These are phyloP conservation scores for Meyerozyma carpophila DNA, from an alignment of 1,139 yeast genomes.

Conservation along the genomic window DNA sequence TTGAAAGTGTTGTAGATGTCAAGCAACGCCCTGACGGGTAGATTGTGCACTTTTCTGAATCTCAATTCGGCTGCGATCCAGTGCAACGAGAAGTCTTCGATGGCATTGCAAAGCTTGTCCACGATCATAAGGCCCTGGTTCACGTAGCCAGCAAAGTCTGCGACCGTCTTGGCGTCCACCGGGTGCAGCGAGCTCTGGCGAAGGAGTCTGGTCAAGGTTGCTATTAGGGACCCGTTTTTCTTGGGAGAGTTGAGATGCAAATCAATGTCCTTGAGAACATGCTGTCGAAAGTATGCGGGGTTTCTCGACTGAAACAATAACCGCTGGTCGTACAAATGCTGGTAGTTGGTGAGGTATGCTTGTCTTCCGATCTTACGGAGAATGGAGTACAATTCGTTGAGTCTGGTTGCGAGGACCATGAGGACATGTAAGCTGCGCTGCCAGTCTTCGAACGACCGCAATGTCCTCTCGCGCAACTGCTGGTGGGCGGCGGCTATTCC, in stretches of 20 bases:
- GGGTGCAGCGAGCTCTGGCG: constrained; percentile 39
- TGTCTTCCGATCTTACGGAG: constrained; percentile 42
- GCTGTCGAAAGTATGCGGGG: constrained; percentile 21
- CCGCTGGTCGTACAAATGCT: constrained; percentile 37
- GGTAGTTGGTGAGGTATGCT: constrained; percentile 34
- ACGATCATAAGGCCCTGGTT: constrained; percentile 19
- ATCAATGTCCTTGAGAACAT: constrained; percentile 31
- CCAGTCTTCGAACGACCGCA: constrained; percentile 18
- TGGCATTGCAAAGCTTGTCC: constrained; percentile 18
- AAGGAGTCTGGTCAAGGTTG: constrained; percentile 45
- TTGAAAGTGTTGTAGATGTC: constrained; percentile 13
- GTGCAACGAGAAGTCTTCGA: constrained; percentile 28
- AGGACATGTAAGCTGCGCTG: constrained; percentile 44
- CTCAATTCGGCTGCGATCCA: constrained; percentile 36
- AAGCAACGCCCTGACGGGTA: constrained; percentile 23
- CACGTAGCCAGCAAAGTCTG: constrained; percentile 36
- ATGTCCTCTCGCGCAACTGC: constrained; percentile 4
- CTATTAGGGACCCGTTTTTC: constrained; percentile 49
- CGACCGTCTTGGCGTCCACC: constrained; percentile 29
- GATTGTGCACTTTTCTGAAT: constrained; percentile 28
- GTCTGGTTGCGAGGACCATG: constrained; percentile 38
- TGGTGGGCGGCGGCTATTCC: constrained; percentile 14
- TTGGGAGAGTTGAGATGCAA: constrained; percentile 41
- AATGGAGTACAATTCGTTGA: constrained; percentile 43
- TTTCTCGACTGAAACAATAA: constrained; percentile 25